Base-by-base conservation (phyloP, 768 basidiomycete species). In the Suillus americanus region DNA sequence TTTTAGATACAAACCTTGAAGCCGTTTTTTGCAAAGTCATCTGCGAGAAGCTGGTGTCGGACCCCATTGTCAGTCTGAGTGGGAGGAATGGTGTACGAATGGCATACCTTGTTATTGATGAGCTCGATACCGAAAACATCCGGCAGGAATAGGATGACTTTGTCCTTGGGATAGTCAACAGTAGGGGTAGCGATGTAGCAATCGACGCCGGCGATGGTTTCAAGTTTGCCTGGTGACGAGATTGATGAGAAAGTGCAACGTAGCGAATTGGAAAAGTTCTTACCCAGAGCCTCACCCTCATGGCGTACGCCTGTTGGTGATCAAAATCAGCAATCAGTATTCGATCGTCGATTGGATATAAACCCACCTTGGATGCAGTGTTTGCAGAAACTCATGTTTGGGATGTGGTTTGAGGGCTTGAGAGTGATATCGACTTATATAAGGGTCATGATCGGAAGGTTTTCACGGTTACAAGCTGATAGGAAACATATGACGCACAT, bases 171-270 rank as follows among this genome's bases (percentile, higher is more conserved):
- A 64, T 84, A 86, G 41, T 82, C 81, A 2, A 69, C 68, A 0
- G 78, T 72, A 18, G 88, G 88, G 0, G 82, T 85, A 0, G 83
- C 82, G 60, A 87, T 77, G 66, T 89, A 89, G 66, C 75, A 78
- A 10, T 75, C 71, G 59, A 87, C 78, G 2, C 84, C 86, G 25
- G 73, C 79, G 63, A 88, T 79, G 35, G 71, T 66, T 66, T 85
- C 81, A 68, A 78, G 73, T 70, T 79, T 80, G n/a, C 87, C 87
- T 87, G 60, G 30, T 20, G 9, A 53, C 2, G 18, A 13, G n/a
- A 45, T 10, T 14, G 63, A 25, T 62, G 12, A 41, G 23, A 48
- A 25, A 20, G 37, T 23, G n/a, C 4, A 35, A 57, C 23, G 18
- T 56, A 5, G 25, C 38, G 38, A 30, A 6, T 33, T n/a, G 48